A percentile compares a stretch with the other conserved stretches of the same genome.
Conservation (phyloP, 2,329 filamentous ascomycete species). For the Paraphaeosphaeria sporulosa region DNA sequence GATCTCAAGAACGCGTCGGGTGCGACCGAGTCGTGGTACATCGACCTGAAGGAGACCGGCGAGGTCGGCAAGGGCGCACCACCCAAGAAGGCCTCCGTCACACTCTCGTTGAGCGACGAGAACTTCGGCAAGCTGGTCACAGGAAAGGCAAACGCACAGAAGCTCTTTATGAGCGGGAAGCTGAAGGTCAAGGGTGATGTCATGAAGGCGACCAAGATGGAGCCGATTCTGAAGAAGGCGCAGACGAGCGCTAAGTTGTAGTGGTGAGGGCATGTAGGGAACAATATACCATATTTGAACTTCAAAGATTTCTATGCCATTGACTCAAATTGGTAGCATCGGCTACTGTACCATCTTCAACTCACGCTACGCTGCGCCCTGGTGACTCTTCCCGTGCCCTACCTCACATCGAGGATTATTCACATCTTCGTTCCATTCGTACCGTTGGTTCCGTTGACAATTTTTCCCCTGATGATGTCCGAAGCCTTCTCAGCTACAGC, state of each 20-base stretch:
- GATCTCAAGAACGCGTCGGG: slow-evolving; percentile 86
- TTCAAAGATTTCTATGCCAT: background rate
- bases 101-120: slow-evolving; percentile 81
- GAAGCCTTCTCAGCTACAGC: slow-evolving; percentile 42
- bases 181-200: slow-evolving; percentile 98
- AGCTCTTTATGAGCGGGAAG: slow-evolving; percentile 97
- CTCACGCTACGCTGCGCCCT: background rate
- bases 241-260: slow-evolving; percentile 48
- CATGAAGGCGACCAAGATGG: slow-evolving; percentile 98
- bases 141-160: slow-evolving; percentile 93
- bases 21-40: slow-evolving; percentile 86
- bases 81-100: slow-evolving; percentile 84
- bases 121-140: slow-evolving; percentile 85
- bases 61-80: slow-evolving; percentile 77
- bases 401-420: background rate
- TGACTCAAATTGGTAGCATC: background rate
- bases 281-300: background rate
- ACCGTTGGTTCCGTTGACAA: slow-evolving; percentile 10
- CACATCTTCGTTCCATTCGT: background rate
- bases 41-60: slow-evolving; percentile 92
- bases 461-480: slow-evolving; percentile 35
- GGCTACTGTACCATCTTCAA: background rate
- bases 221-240: slow-evolving; percentile 70
- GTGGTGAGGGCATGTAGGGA: background rate
- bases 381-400: background rate